Evolutionary conservation across 768 basidiomycete species (phyloP), one percentile per base, ranked within the genome.

Genomic region (Scleroderma citrinum): DNA sequence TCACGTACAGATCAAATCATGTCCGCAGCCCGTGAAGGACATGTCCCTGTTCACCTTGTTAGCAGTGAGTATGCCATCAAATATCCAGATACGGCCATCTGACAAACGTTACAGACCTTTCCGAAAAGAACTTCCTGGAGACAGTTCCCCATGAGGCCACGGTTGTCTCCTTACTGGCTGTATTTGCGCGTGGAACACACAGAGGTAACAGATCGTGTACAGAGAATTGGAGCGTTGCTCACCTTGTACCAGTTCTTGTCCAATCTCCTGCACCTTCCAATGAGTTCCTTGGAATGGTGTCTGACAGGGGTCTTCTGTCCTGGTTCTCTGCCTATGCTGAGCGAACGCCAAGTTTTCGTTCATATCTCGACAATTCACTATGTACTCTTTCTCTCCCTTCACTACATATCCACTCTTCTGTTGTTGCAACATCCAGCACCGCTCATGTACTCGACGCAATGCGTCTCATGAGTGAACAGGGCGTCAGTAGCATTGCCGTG

Each of bases 391-490:
- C 76, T 7, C 75, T 87, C 31, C 86, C 84, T 19, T 87, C 82
- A 5, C 65, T 88, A 5, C 75, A 82, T 53, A 70, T 87, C 32
- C 78, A 82, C 56, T 58, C 73, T 2, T 75, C 81, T 1, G 82
- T 91, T 16, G 71, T 91, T 8, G 77, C 85, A 7, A 69, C 81
- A 5, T 74, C 74, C 5, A 80, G 85, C 38, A 73, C 71, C 14
- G 77, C 79, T 2, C 76, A 76, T 17, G 83, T 90, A 21, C 69
- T 90, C 44, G 84, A 88, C 61, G 87, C 87, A 5, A 92, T 92
- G 89, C 80, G 74, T 51, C 71, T 86, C 24, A 90, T 92, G 88
- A 88, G 86, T 57, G 86, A 88, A 52, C 78, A 85, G 59, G 89
- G 89, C 20, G 87, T 92, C 21, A 89, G 87, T 60, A 89, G 85